Conservation (phyloP, 2,329 filamentous ascomycete genomes). For the Fusarium caatingaense region DNA sequence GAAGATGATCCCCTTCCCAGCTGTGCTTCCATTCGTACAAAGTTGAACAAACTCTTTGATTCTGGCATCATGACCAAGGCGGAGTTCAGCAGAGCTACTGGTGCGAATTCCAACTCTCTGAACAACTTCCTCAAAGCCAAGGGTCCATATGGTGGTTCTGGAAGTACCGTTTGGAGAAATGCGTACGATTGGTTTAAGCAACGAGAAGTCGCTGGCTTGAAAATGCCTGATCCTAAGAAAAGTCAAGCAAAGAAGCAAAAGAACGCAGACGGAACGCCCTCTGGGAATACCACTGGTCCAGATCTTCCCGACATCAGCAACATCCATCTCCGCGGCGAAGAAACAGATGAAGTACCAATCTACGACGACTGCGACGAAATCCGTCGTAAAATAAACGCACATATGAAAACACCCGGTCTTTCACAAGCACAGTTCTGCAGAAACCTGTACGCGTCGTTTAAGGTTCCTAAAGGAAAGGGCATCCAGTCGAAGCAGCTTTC, state of each 20-base stretch:
- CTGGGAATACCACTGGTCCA: background rate
- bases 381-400: slow-evolving; percentile 14
- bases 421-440: slow-evolving; percentile 16
- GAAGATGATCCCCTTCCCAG: background rate
- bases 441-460: background rate
- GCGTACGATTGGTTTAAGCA: slow-evolving; percentile 17
- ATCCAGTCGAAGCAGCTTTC: slow-evolving; percentile 19
- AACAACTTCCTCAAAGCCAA: slow-evolving; percentile 6
- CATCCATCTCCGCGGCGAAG: background rate
- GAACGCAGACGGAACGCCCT: background rate
- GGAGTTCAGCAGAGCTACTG: background rate
- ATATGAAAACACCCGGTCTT: slow-evolving; percentile 2
- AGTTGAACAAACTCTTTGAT: slow-evolving; percentile 17
- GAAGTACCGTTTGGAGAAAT: slow-evolving; percentile 4
- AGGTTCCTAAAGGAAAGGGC: slow-evolving; percentile 6
- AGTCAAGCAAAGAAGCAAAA: background rate
- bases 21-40: slow-evolving; percentile 2
- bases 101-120: slow-evolving; percentile 7
- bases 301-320: background rate
- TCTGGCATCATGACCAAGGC: background rate
- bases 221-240: slow-evolving; percentile 15
- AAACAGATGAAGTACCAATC: background rate
- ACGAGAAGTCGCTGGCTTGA: slow-evolving; percentile 1
- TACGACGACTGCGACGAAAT: slow-evolving; percentile 17
- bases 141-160: background rate